Conservation (phyloP, 2,329 filamentous ascomycete species). For the Hypoxylon sp. region DNA sequence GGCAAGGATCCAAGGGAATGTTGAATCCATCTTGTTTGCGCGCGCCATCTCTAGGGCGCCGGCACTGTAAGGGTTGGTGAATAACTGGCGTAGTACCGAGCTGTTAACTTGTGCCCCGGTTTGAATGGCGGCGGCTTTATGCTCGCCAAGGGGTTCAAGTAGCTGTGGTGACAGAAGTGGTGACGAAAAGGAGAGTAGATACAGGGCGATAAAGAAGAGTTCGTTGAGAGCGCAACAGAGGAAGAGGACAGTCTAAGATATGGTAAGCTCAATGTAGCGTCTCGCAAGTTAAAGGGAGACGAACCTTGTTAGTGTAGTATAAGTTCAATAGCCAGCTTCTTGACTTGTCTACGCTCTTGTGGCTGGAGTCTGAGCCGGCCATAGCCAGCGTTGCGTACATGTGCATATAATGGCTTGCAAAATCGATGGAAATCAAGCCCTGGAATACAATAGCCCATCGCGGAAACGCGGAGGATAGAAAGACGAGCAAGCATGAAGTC, state of each 20-base stretch:
- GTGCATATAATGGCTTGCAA: constrained; percentile 98
- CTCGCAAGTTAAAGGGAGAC: constrained; percentile 49
- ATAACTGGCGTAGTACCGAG: constrained; percentile 79
- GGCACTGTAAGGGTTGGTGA: constrained; percentile 91
- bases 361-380: constrained; percentile 83
- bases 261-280: constrained; percentile 32
- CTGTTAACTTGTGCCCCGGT: constrained; percentile 79
- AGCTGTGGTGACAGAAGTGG: constrained; percentile 90
- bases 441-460: constrained; percentile 96
- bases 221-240: constrained; percentile 92
- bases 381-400: constrained; percentile 97
- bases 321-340: constrained; percentile 91
- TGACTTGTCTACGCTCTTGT: constrained; percentile 93
- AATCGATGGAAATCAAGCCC: constrained; percentile 89
- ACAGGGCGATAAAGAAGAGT: constrained; percentile 97
- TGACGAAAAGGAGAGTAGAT: constrained; percentile 96
- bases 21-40: constrained; percentile 91
- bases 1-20: constrained; percentile 78
- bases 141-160: constrained; percentile 71
- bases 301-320: constrained; percentile 97
- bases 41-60: constrained; percentile 92
- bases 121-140: constrained; percentile 67
- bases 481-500: constrained; percentile 93
- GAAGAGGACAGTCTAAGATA: constrained; percentile 84
- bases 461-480: constrained; percentile 93